Evolutionary conservation across 202 grass and related monocot species (phyloP), one percentile per base, ranked within the genome.

Genomic region (Zizania palustris): DNA sequence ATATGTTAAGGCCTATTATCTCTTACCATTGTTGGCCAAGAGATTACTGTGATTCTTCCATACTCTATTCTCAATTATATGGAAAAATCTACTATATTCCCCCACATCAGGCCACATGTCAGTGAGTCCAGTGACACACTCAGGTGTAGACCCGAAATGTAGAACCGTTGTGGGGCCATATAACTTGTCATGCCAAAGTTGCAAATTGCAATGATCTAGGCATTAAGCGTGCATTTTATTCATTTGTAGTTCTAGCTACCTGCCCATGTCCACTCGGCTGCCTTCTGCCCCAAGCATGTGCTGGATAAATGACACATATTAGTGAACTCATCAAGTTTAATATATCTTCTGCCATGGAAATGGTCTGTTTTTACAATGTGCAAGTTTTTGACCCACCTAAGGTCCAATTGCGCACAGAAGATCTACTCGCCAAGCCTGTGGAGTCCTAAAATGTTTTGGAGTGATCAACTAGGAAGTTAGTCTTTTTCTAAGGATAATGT

Each of bases 401-500:
- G 13, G 28, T 14, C 34, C 34, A 51, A 58, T 82, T 82, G 9
- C 19, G 5, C 36, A 40, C 53, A 58, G n/a, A 66, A 45, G 69
- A 16, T 55, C 9, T 48, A 65, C 19, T 45, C 65, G 49, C 49
- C 12, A n/a, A 60, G 16, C 37, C 40, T 70, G 4, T 67, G 36
- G 16, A 0, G 4, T 33, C 54, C 60, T 15, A 60, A 61, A 22
- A 76, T 16, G 7, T 61, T 62, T 73, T 54, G 38, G 9, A 58
- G 8, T 77, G 48, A 43, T 65, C 35, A 60, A 22, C 72, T 49
- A 68, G 12, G 22, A 4, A 83, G 40, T 18, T 78, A 21, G 21
- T 78, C 1, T 56, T 51, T 71, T 60, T 45, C 38, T 54, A 39
- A 77, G 19, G 35, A 41, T 50, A 64, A 67, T 87, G 4, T 38